phyloP scores from a whole-genome alignment of 257 asterid genomes.

The Datura wrightii region DNA sequence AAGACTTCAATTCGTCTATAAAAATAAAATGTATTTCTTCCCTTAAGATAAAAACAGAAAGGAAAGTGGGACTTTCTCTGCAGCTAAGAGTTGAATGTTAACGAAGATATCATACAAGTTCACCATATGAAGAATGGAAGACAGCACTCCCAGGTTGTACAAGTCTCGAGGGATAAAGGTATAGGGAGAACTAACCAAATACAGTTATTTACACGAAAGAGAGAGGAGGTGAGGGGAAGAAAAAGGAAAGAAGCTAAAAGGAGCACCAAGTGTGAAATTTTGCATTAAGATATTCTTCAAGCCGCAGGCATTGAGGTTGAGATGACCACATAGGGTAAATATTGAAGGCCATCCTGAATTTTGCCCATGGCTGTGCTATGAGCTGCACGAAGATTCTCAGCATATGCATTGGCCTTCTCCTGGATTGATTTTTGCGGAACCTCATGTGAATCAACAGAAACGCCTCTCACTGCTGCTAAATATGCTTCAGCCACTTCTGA shows the following conservation, averaged over 20 bases:
- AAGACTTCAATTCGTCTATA: slow-evolving; percentile 29
- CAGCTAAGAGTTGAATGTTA: background rate
- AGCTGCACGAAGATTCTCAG: slow-evolving; percentile 68
- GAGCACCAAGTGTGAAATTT: background rate
- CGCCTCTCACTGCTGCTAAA: slow-evolving; percentile 64
- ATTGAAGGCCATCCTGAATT: slow-evolving; percentile 86
- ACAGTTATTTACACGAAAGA: slow-evolving; percentile 53
- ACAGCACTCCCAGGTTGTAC: slow-evolving; percentile 10
- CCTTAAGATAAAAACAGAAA: slow-evolving; percentile 51
- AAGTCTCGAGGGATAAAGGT: background rate
- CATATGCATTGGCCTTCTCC: slow-evolving; percentile 63
- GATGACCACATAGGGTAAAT: slow-evolving; percentile 66
- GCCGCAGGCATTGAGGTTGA: slow-evolving; percentile 78
- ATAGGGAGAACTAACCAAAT: slow-evolving; percentile 25
- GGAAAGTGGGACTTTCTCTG: slow-evolving; percentile 39
- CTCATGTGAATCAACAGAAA: slow-evolving; percentile 54
- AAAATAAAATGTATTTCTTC: slow-evolving; percentile 39
- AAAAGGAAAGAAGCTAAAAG: slow-evolving; percentile 15
- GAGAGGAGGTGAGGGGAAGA: background rate
- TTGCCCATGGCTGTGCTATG: slow-evolving; percentile 71
- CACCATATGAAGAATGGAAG: background rate
- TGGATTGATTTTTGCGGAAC: slow-evolving; percentile 60
- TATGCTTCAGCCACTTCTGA: slow-evolving; percentile 89
- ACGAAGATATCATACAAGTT: background rate
- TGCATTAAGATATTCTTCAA: slow-evolving; percentile 40